Conservation (phyloP, 352 stramenopile genomes). For the Phytophthora pinifolia region DNA sequence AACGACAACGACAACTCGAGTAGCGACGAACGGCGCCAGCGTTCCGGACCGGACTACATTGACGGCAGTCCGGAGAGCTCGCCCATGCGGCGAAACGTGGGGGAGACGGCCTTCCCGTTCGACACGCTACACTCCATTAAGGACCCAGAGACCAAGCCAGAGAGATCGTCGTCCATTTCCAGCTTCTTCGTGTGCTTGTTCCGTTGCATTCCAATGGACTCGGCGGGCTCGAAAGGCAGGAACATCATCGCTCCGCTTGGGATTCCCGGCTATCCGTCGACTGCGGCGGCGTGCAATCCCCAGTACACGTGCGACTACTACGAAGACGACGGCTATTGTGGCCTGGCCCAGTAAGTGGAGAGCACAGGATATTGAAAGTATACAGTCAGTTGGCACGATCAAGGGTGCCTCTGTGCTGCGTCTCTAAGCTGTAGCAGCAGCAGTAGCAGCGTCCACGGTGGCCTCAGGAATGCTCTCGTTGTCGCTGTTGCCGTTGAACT, state of each 20-base stretch:
- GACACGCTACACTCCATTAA: conserved; percentile 35
- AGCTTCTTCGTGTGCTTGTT: conserved; percentile 39
- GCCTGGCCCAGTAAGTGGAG: conserved; percentile 13
- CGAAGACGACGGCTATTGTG: conserved; percentile 43
- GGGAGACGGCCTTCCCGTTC: conserved; percentile 25
- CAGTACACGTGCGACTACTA: conserved; percentile 64
- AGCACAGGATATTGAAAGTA: conserved; percentile 14
- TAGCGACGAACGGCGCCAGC: conserved; percentile 19
- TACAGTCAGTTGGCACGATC: conserved; percentile 13
- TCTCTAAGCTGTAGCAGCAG: conserved; percentile 26
- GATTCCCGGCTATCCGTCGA: conserved; percentile 43
- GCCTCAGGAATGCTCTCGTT: conserved; percentile 1
- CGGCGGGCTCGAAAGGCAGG: conserved; percentile 12
- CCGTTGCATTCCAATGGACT: conserved; percentile 28
- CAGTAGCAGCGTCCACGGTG: conserved; percentile 1
- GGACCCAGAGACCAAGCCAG: conserved; percentile 18
- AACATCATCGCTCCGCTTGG: conserved; percentile 39
- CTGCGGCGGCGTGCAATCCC: conserved; percentile 38
- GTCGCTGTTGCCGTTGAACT: conserved; percentile 26
- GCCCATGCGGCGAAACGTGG: conserved; percentile 54
- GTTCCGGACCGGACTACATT: conserved; percentile 39
- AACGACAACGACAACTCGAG: conserved; percentile 33
- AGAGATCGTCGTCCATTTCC: conserved; percentile 2
- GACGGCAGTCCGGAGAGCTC: conserved; percentile 70
- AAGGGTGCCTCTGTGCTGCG: conserved; percentile 3